These are phyloP conservation scores for Kingdonia uniflora DNA, from an alignment of 164 flowering plant genomes.

Conservation along the genomic window DNA sequence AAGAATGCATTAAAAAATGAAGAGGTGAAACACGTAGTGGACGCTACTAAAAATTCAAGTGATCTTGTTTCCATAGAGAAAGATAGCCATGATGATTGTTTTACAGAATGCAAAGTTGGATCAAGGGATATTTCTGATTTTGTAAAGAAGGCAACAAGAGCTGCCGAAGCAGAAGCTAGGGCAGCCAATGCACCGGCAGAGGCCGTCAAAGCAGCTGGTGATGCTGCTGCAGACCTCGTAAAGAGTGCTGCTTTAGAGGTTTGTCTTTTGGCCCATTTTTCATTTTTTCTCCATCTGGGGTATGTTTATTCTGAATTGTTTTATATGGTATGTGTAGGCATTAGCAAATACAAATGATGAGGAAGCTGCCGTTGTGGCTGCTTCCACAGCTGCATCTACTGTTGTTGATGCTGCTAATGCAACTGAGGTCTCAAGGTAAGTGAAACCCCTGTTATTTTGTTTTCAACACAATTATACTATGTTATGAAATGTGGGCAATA, in stretches of 20 bases:
- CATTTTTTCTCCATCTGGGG: no score
- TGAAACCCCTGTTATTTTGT: background rate
- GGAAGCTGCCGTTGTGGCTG: constrained; percentile 84
- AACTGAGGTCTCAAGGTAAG: constrained; percentile 68
- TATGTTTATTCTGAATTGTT: background rate
- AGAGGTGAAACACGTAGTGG: constrained; percentile 34
- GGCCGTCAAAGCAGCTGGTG: constrained; percentile 90
- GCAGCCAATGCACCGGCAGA: constrained; percentile 73
- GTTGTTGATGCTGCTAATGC: constrained; percentile 87
- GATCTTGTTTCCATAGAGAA: constrained; percentile 36
- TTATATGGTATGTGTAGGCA: constrained; percentile 30
- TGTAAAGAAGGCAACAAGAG: constrained; percentile 71
- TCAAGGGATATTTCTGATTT: constrained; percentile 58
- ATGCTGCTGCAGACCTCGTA: constrained; percentile 93
- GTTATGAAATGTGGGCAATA: background rate
- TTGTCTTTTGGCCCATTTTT: background rate
- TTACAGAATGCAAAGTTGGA: constrained; percentile 65
- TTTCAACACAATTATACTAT: background rate
- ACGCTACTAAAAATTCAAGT: constrained; percentile 28
- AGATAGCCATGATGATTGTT: constrained; percentile 66
- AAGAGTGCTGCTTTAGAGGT: constrained; percentile 89
- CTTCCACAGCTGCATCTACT: constrained; percentile 79
- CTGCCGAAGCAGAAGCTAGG: constrained; percentile 98
- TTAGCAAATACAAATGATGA: constrained; percentile 52
- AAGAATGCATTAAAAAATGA: constrained; percentile 26